These are phyloP conservation scores for Verruconis gallopava DNA, from an alignment of 2,329 filamentous ascomycete species.

Conservation along the genomic window DNA sequence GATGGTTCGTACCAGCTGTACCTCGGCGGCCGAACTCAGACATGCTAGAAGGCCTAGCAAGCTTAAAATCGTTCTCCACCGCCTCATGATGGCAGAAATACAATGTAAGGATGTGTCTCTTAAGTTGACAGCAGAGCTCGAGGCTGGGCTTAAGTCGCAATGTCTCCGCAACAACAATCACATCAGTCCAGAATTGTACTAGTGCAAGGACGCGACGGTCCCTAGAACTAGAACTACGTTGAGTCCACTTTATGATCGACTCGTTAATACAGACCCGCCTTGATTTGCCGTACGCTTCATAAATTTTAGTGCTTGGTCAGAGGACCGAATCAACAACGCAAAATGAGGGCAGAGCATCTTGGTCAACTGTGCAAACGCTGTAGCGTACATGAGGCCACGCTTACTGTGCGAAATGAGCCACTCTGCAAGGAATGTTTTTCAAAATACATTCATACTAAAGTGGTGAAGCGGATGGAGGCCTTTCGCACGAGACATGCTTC, in stretches of 20 bases:
- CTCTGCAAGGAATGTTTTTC: slow-evolving; percentile 66
- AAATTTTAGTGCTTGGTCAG: too few species aligned
- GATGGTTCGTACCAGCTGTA: slow-evolving; percentile 19
- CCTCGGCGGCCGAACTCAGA: slow-evolving; percentile 24
- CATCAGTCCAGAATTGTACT: too few species aligned
- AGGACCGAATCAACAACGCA: too few species aligned
- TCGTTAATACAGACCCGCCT: too few species aligned
- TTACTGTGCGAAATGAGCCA: slow-evolving; percentile 44
- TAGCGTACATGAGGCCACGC: slow-evolving; percentile 33
- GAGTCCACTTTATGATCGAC: too few species aligned
- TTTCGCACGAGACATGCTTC: slow-evolving; percentile 42
- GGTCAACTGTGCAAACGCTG: slow-evolving; percentile 42
- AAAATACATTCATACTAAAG: slow-evolving; percentile 65
- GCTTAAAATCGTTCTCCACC: slow-evolving; percentile 20
- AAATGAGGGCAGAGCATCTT: slow-evolving; percentile 2
- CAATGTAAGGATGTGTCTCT: too few species aligned
- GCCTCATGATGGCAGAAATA: slow-evolving; percentile 25
- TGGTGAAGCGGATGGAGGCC: slow-evolving; percentile 61
- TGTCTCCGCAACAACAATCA: too few species aligned
- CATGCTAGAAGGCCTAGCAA: slow-evolving; percentile 20
- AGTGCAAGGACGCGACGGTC: too few species aligned
- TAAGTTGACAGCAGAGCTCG: too few species aligned
- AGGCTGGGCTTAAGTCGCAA: too few species aligned
- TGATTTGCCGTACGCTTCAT: too few species aligned
- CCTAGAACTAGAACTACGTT: too few species aligned